phyloP scores from a whole-genome alignment of 805 yeast genomes.

The Saccharomyces jurei region DNA sequence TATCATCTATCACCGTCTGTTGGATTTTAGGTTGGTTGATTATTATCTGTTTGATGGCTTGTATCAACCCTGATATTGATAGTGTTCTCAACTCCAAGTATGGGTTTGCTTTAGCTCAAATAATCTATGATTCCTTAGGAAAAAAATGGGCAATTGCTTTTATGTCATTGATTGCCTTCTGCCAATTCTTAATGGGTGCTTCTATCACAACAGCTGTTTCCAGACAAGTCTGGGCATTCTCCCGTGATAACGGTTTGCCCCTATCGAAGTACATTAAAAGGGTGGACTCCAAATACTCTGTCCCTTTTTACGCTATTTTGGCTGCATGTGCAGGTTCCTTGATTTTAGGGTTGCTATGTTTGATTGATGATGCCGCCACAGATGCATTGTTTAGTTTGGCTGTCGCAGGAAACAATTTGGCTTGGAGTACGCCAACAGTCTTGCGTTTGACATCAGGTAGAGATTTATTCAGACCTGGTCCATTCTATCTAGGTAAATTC shows the following conservation, averaged over 20 bases:
- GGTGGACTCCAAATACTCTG: conserved; percentile 48
- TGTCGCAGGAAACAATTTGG: conserved; percentile 37
- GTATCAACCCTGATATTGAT: conserved; percentile 40
- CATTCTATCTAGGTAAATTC: conserved; percentile 50
- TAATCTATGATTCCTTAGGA: conserved; percentile 53
- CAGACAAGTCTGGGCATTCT: conserved; percentile 68
- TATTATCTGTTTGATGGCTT: conserved; percentile 45
- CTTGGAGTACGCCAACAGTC: conserved; percentile 36
- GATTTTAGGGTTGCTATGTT: conserved; percentile 33
- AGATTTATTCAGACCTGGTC: conserved; percentile 53
- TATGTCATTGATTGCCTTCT: conserved; percentile 49
- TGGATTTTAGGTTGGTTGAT: conserved; percentile 52
- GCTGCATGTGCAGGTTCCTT: conserved; percentile 33
- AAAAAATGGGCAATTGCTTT: conserved; percentile 58
- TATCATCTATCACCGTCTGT: conserved; percentile 50
- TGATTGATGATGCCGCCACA: conserved; percentile 37
- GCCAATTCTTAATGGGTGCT: conserved; percentile 61
- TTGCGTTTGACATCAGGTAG: conserved; percentile 38
- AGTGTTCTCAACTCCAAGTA: conserved; percentile 37
- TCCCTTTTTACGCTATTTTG: conserved; percentile 57
- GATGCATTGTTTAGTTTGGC: conserved; percentile 38
- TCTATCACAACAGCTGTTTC: conserved; percentile 56
- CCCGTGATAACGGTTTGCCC: conserved; percentile 72
- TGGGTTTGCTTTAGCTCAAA: conserved; percentile 60
- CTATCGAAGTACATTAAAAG: conserved; percentile 46